Conservation (phyloP, 23 red algal genomes). For the Pyropia yezoensis region DNA sequence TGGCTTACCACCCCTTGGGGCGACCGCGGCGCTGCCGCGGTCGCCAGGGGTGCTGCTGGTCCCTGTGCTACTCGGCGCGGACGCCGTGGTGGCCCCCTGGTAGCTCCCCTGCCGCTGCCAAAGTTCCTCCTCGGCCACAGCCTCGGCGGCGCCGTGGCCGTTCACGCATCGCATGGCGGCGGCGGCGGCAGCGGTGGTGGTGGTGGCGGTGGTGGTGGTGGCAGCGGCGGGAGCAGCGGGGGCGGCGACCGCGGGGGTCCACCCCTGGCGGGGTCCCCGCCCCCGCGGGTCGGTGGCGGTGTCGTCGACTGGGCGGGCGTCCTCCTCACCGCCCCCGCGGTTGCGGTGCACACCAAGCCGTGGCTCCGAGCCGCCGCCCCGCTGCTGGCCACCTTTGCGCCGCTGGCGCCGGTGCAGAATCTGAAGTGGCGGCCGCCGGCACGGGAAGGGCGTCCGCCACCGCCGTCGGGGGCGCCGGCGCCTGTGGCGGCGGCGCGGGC, state of each 20-base stretch:
- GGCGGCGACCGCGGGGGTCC: slow-evolving; percentile 2
- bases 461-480: too few species aligned
- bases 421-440: slow-evolving; percentile 24
- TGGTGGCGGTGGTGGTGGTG: too few species aligned
- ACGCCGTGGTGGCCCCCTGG: slow-evolving; percentile 6
- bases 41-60: too few species aligned
- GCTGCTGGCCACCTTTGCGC: slow-evolving; percentile 42
- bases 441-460: too few species aligned
- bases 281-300: too few species aligned
- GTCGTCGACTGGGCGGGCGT: slow-evolving; percentile 27
- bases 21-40: too few species aligned
- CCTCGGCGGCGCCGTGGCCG: slow-evolving; percentile 64
- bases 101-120: slow-evolving; percentile 8
- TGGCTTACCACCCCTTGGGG: too few species aligned
- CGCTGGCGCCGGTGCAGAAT: slow-evolving; percentile 52
- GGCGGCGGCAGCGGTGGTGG: slow-evolving; percentile 13
- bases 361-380: slow-evolving; percentile 60
- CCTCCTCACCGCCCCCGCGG: slow-evolving; percentile 64
- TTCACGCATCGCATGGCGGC: slow-evolving; percentile 14
- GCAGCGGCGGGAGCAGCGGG: background rate
- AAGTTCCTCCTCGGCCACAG: slow-evolving; percentile 65
- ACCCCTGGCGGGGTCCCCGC: too few species aligned
- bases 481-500: too few species aligned
- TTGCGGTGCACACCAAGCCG: slow-evolving; percentile 58
- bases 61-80: slow-evolving; percentile 3